Percentiles rank a stretch among this genome's conserved stretches.
phyloP scores from a whole-genome alignment of 345 rosid genomes.

The Aquilaria sinensis region DNA sequence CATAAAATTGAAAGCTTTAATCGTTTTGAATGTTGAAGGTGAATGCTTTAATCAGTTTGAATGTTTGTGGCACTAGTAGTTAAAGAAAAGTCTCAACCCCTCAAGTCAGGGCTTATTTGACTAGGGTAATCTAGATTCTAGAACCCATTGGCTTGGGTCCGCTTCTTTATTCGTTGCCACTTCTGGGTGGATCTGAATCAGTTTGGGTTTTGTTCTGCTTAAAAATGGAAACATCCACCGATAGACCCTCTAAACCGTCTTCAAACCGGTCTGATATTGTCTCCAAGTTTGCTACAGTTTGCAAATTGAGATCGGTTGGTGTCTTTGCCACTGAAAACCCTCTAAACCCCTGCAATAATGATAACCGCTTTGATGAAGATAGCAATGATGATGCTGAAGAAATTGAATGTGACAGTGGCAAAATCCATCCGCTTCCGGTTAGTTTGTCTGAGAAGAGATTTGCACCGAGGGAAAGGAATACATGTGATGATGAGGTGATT shows the following conservation, averaged over 20 bases:
- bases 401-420: slow-evolving; percentile 17
- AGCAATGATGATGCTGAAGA: slow-evolving; percentile 25
- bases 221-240: slow-evolving; percentile 36
- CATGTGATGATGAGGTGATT: slow-evolving; percentile 15
- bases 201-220: background rate
- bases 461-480: slow-evolving; percentile 11
- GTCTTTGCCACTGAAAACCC: slow-evolving; percentile 35
- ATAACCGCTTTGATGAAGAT: slow-evolving; percentile 15
- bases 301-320: slow-evolving; percentile 57
- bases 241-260: slow-evolving; percentile 32
- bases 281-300: slow-evolving; percentile 51
- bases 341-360: slow-evolving; percentile 1
- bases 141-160: background rate
- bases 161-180: slow-evolving; percentile 13
- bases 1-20: background rate
- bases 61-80: background rate
- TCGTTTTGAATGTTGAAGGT: slow-evolving; percentile 1
- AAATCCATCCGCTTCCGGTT: slow-evolving; percentile 26
- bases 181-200: slow-evolving; percentile 7
- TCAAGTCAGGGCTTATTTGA: background rate
- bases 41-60: background rate
- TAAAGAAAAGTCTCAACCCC: slow-evolving; percentile 9
- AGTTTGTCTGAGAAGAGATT: slow-evolving; percentile 3
- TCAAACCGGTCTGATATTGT: slow-evolving; percentile 42
- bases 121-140: too few relatives aligned